Conservation (phyloP, 495 filamentous ascomycete species). For the Penicillium pulvis region DNA sequence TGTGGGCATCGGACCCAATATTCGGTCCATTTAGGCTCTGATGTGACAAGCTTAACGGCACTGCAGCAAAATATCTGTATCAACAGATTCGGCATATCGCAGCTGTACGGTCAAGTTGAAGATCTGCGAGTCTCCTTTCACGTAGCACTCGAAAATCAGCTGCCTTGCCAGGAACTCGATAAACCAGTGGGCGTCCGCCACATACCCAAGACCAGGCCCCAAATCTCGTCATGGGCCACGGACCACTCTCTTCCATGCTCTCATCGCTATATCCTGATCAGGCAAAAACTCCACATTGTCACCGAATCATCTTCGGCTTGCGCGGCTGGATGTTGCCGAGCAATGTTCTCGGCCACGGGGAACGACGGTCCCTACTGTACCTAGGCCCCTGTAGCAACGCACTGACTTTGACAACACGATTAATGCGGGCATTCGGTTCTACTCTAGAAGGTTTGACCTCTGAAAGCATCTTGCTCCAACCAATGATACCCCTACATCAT, state of each 20-base stretch:
- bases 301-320: conserved; percentile 14
- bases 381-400: conserved; percentile 6
- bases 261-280: conserved; percentile 10
- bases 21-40: conserved; percentile 18
- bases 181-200: neutral
- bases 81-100: conserved; percentile 1
- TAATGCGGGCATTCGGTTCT: conserved; percentile 3
- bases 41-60: conserved; percentile 15
- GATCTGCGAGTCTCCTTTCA: neutral
- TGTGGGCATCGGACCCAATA: conserved; percentile 27
- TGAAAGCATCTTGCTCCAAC: neutral
- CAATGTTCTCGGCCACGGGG: conserved; percentile 7
- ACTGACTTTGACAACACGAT: conserved; percentile 3
- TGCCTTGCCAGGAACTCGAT: neutral
- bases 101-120: neutral
- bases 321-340: conserved; percentile 19
- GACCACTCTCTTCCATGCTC: neutral
- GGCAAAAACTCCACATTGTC: conserved; percentile 5
- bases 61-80: conserved; percentile 7
- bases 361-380: neutral
- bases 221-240: neutral
- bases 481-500: conserved; percentile 19
- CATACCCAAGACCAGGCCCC: conserved; percentile 4
- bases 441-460: neutral
- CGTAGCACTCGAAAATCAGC: conserved; percentile 3